Evolutionary conservation across 768 basidiomycete genomes (phyloP).

Genomic region (Suillus spraguei): DNA sequence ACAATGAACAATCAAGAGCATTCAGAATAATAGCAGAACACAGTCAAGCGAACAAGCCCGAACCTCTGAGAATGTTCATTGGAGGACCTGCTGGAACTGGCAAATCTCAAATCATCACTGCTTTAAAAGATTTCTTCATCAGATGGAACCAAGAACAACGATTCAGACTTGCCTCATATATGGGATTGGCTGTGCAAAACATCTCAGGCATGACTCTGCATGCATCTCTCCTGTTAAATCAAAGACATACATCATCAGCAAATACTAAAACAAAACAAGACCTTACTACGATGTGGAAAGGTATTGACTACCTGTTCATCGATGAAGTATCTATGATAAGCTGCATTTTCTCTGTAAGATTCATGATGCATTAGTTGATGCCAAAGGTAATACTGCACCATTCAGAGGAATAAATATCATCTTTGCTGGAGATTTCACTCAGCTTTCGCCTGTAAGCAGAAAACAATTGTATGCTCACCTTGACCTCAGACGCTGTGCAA

Average conservation of each 20-base stretch:
- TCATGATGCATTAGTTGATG: conserved; percentile 33
- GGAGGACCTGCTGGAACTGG: conserved; percentile 39
- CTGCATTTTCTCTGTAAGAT: conserved; percentile 24
- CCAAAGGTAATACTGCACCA: conserved; percentile 30
- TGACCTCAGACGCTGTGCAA: not conserved
- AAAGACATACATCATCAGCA: not conserved
- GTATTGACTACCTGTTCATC: conserved; percentile 43
- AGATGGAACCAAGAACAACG: conserved; percentile 22
- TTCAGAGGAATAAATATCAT: conserved; percentile 46
- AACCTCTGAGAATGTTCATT: conserved; percentile 36
- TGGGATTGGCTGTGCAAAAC: conserved; percentile 34
- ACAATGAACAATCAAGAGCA: conserved; percentile 35
- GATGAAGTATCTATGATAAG: conserved; percentile 46
- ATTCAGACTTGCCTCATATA: conserved; percentile 33
- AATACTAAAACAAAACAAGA: not conserved
- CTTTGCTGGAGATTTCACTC: conserved; percentile 46
- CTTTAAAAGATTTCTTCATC: conserved; percentile 24
- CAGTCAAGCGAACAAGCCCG: conserved; percentile 8
- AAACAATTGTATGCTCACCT: conserved; percentile 25
- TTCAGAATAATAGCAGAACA: conserved; percentile 34
- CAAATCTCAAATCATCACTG: conserved; percentile 34
- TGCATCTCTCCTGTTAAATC: conserved; percentile 32
- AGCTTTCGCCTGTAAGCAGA: conserved; percentile 40
- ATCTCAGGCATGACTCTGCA: conserved; percentile 41
- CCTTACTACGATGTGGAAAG: conserved; percentile 7